Conservation (phyloP, 2,329 filamentous ascomycete genomes). For the Pseudogymnoascus sp. region DNA sequence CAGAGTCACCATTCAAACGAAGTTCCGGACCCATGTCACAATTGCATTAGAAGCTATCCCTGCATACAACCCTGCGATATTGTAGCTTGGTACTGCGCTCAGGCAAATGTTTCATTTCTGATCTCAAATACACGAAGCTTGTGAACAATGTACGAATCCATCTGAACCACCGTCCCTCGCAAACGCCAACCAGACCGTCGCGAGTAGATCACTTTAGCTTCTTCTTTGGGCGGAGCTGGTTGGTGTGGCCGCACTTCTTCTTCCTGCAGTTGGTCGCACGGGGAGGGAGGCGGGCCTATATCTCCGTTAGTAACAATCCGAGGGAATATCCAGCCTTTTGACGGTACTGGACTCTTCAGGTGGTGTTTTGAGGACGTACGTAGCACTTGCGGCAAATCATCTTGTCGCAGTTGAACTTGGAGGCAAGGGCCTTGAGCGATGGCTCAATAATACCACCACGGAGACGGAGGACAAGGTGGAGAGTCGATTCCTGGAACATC, state of each 20-base stretch:
- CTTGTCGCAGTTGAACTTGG: constrained; percentile 99
- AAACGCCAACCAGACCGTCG: constrained; percentile 12
- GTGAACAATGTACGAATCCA: constrained; percentile 7
- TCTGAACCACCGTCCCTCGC: constrained; percentile 9
- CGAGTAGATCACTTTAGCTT: constrained; percentile 82
- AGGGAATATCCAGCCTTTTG: background rate
- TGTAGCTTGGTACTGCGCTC: constrained; percentile 3
- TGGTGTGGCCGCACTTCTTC: constrained; percentile 99
- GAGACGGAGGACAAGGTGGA: constrained; percentile 96
- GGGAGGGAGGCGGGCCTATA: constrained; percentile 74
- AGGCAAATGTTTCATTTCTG: constrained; percentile 10
- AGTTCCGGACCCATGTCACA: background rate
- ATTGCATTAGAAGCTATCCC: constrained; percentile 2
- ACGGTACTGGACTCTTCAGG: background rate
- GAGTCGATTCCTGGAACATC: constrained; percentile 73
- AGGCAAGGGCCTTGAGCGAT: constrained; percentile 94
- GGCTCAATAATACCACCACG: constrained; percentile 99
- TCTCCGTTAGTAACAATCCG: constrained; percentile 19
- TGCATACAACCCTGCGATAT: background rate
- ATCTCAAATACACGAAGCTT: constrained; percentile 8
- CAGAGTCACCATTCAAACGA: background rate
- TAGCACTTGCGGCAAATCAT: constrained; percentile 99
- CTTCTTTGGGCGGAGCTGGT: constrained; percentile 99
- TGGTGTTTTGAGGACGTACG: constrained; percentile 48
- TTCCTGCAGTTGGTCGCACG: constrained; percentile 99